Conservation (phyloP, 1,284 basidiomycete genomes). For the Papiliotrema fonsecae region DNA sequence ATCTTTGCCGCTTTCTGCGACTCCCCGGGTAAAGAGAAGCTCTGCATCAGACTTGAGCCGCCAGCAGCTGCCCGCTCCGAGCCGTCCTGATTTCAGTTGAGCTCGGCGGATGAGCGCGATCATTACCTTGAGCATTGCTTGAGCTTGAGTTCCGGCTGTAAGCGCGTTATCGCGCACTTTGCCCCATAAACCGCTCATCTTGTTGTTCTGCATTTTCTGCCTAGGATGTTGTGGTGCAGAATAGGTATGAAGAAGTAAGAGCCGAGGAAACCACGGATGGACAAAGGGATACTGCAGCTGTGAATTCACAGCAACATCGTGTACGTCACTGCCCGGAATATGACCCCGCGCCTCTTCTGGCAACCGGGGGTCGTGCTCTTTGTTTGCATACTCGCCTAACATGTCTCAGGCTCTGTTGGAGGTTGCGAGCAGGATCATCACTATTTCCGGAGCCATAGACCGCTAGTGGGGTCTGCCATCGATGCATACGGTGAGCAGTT, state of each 20-base stretch:
- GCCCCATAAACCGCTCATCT: constrained; percentile 5
- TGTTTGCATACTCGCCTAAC: too few relatives aligned
- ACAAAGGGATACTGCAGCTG: too few relatives aligned
- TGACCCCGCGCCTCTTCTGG: too few relatives aligned
- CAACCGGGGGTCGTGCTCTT: too few relatives aligned
- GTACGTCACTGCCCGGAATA: too few relatives aligned
- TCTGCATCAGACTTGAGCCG: constrained; percentile 62
- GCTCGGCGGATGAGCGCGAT: not conserved
- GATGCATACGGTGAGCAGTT: too few relatives aligned
- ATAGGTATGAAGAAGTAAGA: not conserved
- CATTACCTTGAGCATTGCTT: constrained; percentile 28
- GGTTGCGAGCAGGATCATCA: too few relatives aligned
- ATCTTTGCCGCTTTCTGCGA: constrained; percentile 89
- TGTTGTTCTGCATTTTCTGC: not conserved
- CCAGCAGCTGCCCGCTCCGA: constrained; percentile 27
- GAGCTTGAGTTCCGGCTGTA: constrained; percentile 25
- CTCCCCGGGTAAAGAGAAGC: constrained; percentile 79
- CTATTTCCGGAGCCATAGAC: too few relatives aligned
- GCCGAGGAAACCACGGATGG: not conserved
- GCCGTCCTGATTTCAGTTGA: constrained; percentile 28
- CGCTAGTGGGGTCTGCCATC: too few relatives aligned
- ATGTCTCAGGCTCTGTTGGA: too few relatives aligned
- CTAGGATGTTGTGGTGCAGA: not conserved
- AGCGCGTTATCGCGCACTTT: constrained; percentile 25
- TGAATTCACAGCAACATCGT: too few relatives aligned